Evolutionary conservation across 768 basidiomycete species (phyloP).

Genomic region (Steccherinum ochraceum): DNA sequence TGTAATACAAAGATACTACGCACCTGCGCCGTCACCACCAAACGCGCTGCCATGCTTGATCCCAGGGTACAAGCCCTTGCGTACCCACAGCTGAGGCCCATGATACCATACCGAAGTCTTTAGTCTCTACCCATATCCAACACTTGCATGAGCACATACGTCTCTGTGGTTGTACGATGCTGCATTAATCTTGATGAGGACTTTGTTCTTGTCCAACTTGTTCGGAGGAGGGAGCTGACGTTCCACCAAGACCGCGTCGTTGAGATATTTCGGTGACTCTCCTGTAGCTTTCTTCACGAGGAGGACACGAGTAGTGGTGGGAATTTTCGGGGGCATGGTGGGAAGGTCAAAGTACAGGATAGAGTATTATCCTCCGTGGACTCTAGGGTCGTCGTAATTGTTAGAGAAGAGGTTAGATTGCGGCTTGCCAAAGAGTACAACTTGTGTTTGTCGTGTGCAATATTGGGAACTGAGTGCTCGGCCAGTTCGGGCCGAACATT

Average conservation of each 20-base stretch:
- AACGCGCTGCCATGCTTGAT: constrained; percentile 54
- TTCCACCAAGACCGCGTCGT: constrained; percentile 52
- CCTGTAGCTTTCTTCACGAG: constrained; percentile 39
- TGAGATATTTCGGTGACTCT: neutral
- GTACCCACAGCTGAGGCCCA: constrained; percentile 59
- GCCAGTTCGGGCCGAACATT: too few relatives aligned
- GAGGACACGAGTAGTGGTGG: constrained; percentile 41
- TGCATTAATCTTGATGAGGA: constrained; percentile 63
- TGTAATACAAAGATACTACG: constrained; percentile 19
- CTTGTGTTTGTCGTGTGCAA: too few relatives aligned
- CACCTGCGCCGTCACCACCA: constrained; percentile 78
- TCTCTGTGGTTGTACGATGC: constrained; percentile 77
- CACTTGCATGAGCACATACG: constrained; percentile 31
- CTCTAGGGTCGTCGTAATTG: too few relatives aligned
- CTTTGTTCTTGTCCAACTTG: constrained; percentile 44
- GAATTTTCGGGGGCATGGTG: constrained; percentile 12
- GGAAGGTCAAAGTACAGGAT: neutral
- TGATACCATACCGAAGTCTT: neutral
- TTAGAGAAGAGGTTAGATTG: too few relatives aligned
- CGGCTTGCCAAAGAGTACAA: too few relatives aligned
- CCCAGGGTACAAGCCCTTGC: constrained; percentile 60
- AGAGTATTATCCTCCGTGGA: too few relatives aligned
- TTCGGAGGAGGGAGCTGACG: constrained; percentile 34
- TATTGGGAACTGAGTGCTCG: too few relatives aligned
- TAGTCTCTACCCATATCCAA: neutral